Conservation (phyloP, 306 rosid species). For the Prosopis cineraria region DNA sequence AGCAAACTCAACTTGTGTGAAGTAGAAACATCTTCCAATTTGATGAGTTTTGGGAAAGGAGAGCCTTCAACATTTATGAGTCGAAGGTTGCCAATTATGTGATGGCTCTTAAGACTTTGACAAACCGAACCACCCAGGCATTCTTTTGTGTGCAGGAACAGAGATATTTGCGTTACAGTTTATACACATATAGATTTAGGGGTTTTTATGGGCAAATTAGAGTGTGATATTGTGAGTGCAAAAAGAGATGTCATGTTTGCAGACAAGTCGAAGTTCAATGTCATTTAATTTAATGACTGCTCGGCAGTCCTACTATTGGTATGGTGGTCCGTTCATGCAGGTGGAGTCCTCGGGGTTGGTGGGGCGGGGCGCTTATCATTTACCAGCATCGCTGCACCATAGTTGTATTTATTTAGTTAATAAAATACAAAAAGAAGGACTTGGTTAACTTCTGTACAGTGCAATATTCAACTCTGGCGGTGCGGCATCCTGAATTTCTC, state of each 20-base stretch:
- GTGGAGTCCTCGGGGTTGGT: background rate
- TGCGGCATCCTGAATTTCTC: background rate
- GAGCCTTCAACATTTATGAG: constrained; percentile 39
- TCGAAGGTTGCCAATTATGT: constrained; percentile 37
- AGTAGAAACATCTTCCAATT: constrained; percentile 37
- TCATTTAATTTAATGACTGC: constrained; percentile 32
- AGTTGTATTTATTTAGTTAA: background rate
- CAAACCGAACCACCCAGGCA: background rate
- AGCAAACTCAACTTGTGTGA: constrained; percentile 37
- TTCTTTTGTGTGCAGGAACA: constrained; percentile 50
- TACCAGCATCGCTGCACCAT: background rate
- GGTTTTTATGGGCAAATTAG: constrained; percentile 44
- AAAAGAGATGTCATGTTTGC: constrained; percentile 42
- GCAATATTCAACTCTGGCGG: background rate
- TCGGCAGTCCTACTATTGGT: constrained; percentile 26
- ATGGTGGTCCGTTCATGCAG: constrained; percentile 6
- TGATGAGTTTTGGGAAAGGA: constrained; percentile 44
- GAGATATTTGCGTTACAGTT: constrained; percentile 45
- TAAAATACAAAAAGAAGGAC: background rate
- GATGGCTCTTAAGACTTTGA: constrained; percentile 34
- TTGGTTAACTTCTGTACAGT: background rate
- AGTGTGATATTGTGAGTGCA: constrained; percentile 51
- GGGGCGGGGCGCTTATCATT: no score
- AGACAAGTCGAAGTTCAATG: constrained; percentile 34
- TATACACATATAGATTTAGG: constrained; percentile 37